Evolutionary conservation across 2,329 filamentous ascomycete species (phyloP).

Genomic region (Neobulgaria alba): DNA sequence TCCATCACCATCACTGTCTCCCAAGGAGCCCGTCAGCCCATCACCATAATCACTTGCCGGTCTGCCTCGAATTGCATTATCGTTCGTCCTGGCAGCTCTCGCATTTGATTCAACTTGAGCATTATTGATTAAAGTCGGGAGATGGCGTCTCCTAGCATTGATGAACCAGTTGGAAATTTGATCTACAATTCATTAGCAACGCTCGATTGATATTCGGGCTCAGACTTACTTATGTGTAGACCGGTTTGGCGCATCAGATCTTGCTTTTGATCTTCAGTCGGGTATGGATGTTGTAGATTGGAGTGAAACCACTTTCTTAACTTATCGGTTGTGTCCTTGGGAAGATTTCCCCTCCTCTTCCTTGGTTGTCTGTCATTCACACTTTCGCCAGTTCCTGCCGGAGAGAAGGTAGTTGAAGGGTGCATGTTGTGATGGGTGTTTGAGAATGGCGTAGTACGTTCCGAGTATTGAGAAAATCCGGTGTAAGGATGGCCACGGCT

Average conservation of each 20-base stretch:
- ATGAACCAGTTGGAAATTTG: conserved; percentile 78
- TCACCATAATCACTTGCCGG: conserved; percentile 30
- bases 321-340: conserved; percentile 81
- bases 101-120: conserved; percentile 27
- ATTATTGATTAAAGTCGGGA: conserved; percentile 51
- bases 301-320: conserved; percentile 70
- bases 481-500: conserved; percentile 17
- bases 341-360: conserved; percentile 72
- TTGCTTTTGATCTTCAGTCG: conserved; percentile 81
- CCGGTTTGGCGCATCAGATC: conserved; percentile 68
- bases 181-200: conserved; percentile 33
- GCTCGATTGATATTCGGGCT: background rate
- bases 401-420: background rate
- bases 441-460: conserved; percentile 22
- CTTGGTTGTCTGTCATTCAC: conserved; percentile 26
- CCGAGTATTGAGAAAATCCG: conserved; percentile 11
- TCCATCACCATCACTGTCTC: no score
- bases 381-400: conserved; percentile 9
- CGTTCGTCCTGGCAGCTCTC: conserved; percentile 12
- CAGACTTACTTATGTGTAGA: conserved; percentile 64
- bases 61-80: conserved; percentile 25
- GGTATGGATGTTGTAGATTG: conserved; percentile 76
- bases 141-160: conserved; percentile 60
- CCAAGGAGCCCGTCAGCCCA: no score
- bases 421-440: conserved; percentile 3